Evolutionary conservation across 768 basidiomycete genomes (phyloP).

Genomic region (Heimioporus sp.): DNA sequence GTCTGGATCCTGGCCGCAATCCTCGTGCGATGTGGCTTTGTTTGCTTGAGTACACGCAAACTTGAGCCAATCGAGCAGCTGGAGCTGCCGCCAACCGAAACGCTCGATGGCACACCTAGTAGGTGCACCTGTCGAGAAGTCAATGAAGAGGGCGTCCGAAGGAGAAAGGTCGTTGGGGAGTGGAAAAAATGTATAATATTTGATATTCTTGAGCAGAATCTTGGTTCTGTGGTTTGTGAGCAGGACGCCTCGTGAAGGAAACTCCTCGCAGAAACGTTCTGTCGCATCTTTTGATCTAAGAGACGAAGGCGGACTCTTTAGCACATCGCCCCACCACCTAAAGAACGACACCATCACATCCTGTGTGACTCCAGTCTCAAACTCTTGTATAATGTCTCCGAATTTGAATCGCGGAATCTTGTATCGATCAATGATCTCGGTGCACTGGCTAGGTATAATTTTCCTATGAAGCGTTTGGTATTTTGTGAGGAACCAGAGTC

Average conservation of each 20-base stretch:
- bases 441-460: background rate
- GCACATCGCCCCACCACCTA: constrained; percentile 7
- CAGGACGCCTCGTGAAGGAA: constrained; percentile 41
- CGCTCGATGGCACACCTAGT: constrained; percentile 34
- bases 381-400: constrained; percentile 8
- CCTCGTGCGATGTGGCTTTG: background rate
- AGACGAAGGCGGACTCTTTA: background rate
- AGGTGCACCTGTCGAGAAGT: constrained; percentile 55
- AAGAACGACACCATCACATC: constrained; percentile 9
- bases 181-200: constrained; percentile 49
- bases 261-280: constrained; percentile 27
- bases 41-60: constrained; percentile 48
- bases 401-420: constrained; percentile 2
- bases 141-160: constrained; percentile 63
- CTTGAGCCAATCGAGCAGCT: constrained; percentile 66
- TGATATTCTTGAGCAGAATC: constrained; percentile 56
- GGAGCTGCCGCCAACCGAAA: constrained; percentile 80
- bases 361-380: constrained; percentile 6
- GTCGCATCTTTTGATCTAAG: background rate
- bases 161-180: constrained; percentile 77
- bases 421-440: constrained; percentile 8
- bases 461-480: constrained; percentile 4
- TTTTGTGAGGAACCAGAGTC: constrained; percentile 5
- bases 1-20: constrained; percentile 24
- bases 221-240: background rate